phyloP scores from a whole-genome alignment of 345 rosid species.

The Salix exigua region DNA sequence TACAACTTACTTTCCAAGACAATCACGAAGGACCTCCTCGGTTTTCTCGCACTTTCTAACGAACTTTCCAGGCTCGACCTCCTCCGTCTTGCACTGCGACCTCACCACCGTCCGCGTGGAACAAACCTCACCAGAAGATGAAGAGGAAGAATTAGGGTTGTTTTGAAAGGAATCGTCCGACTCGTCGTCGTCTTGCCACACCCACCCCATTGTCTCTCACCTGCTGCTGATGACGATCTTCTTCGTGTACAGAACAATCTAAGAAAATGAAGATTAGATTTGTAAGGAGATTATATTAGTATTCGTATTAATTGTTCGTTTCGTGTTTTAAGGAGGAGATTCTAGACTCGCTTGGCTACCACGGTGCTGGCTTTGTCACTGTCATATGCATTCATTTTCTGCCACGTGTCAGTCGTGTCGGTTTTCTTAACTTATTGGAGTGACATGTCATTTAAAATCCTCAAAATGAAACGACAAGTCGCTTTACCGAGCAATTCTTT shows the following conservation, averaged over 20 bases:
- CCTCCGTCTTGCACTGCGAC: conserved; percentile 80
- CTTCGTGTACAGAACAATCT: background rate
- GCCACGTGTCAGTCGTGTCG: background rate
- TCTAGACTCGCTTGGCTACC: background rate
- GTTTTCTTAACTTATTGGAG: background rate
- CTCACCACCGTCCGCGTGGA: conserved; percentile 57
- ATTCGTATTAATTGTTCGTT: background rate
- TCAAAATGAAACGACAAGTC: background rate
- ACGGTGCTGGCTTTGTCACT: background rate
- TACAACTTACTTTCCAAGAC: conserved; percentile 59
- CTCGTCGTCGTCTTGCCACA: conserved; percentile 21
- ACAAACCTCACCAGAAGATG: conserved; percentile 34
- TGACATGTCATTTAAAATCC: background rate
- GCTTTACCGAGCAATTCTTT: too few species aligned
- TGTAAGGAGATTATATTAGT: too few species aligned
- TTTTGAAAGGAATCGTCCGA: background rate
- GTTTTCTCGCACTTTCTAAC: conserved; percentile 81
- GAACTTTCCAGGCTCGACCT: conserved; percentile 85
- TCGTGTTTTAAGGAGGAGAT: background rate
- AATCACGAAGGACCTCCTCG: conserved; percentile 64
- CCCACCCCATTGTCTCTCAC: conserved; percentile 24
- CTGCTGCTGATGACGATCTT: background rate
- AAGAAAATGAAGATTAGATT: background rate
- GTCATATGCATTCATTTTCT: too few species aligned
- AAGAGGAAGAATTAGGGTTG: background rate